Evolutionary conservation across 257 asterid species (phyloP), one percentile per base, ranked within the genome.

Genomic region (Petunia axillaris): DNA sequence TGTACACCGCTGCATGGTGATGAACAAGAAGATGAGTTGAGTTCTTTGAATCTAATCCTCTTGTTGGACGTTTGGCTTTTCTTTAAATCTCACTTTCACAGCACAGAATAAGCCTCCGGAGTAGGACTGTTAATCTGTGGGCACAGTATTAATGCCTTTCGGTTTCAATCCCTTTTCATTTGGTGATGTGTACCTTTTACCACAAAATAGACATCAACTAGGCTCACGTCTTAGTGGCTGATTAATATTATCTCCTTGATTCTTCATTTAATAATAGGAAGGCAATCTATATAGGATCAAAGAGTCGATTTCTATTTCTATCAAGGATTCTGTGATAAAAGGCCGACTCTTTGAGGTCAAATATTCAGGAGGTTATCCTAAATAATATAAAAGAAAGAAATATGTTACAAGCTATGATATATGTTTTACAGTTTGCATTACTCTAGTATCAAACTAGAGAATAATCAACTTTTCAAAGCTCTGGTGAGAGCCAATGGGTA

Each of bases 1-100:
- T 65, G 73, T 11, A 64, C 73, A 46, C 50, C 39, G 50, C 35
- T 65, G 73, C 52, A 13, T 65, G 73, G 50, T 65, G 73, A 65
- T 39, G 73, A 39, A 39, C 50, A 65, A 65, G 50, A 37, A 37
- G 70, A 64, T 37, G 70, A 64, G 16, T 64, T 64, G 70, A 10
- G 16, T 40, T 37, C 8, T 64, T 64, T 37, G 16, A 36, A 10
- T 64, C 46, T 16, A 64, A 10, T 64, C 70, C 9, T 64, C 46
- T 64, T 64, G 46, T 38, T 64, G 40, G 40, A 64, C 38, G 44
- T 64, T 63, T 64, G 16, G 16, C 70, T 37, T 64, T 37, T 64
- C 67, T 62, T 60, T 60, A 8, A 25, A 62, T 62, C 1, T 62
- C 1, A 62, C 15, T 62, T 62, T 35, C 3, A 4, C 41, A 62